These are phyloP conservation scores for Cytospora paraplurivora DNA, from an alignment of 2,329 filamentous ascomycete genomes.

Conservation along the genomic window DNA sequence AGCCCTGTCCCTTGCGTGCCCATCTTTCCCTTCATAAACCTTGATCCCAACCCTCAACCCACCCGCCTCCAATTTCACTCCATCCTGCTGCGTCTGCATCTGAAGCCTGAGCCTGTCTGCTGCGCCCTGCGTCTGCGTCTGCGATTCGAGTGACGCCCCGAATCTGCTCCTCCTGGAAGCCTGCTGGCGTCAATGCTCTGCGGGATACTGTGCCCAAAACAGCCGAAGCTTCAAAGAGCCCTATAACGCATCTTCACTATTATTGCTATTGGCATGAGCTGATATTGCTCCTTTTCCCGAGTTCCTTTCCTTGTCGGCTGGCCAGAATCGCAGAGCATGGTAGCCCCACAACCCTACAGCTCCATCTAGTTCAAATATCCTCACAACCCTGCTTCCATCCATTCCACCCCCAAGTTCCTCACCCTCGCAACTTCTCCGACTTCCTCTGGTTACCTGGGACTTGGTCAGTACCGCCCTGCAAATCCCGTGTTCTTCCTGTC, in stretches of 20 bases:
- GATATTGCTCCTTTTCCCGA: slow-evolving; percentile 24
- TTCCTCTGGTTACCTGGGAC: slow-evolving; percentile 20
- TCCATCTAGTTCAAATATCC: slow-evolving; percentile 30
- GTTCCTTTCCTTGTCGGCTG: slow-evolving; percentile 18
- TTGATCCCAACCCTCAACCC: slow-evolving; percentile 1
- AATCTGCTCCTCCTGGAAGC: neutral
- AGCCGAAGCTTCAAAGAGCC: slow-evolving; percentile 27
- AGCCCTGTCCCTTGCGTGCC: slow-evolving; percentile 1
- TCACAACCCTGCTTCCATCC: slow-evolving; percentile 29
- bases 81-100: neutral
- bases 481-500: slow-evolving; percentile 6
- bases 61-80: slow-evolving; percentile 1
- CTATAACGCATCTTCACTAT: slow-evolving; percentile 22
- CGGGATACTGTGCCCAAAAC: slow-evolving; percentile 22
- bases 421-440: slow-evolving; percentile 27
- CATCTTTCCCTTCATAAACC: neutral
- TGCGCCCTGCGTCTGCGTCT: slow-evolving; percentile 1
- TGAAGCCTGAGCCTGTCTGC: neutral
- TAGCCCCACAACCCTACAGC: slow-evolving; percentile 23
- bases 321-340: slow-evolving; percentile 16
- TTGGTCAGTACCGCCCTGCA: slow-evolving; percentile 27
- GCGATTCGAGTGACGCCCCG: neutral
- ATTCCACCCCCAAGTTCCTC: slow-evolving; percentile 22
- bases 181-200: neutral
- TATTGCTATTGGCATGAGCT: slow-evolving; percentile 27